A percentile compares a stretch with the other conserved stretches of the same genome.
phyloP scores from a whole-genome alignment of 345 rosid genomes.

The Brassica incana region DNA sequence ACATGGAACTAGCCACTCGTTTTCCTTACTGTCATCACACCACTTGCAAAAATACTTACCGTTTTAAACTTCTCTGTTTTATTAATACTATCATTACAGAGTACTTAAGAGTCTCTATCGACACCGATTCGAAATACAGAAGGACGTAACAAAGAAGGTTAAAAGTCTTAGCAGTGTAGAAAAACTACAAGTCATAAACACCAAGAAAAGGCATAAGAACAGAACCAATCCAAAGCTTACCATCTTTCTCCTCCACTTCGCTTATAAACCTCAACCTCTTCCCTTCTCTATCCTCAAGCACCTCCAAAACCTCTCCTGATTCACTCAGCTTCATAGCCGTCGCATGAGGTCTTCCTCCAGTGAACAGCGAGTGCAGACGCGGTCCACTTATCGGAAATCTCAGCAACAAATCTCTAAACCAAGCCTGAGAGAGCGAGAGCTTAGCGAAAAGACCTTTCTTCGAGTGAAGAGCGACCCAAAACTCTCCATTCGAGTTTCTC shows the following conservation, averaged over 20 bases:
- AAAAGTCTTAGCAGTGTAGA: not conserved
- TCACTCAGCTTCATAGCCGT: slow-evolving; percentile 59
- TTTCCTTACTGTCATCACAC: too few relatives aligned
- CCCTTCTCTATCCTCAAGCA: slow-evolving; percentile 56
- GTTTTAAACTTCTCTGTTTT: too few relatives aligned
- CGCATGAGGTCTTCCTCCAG: slow-evolving; percentile 63
- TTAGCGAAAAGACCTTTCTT: slow-evolving; percentile 54
- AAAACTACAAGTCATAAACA: slow-evolving; percentile 43
- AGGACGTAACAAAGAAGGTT: too few relatives aligned
- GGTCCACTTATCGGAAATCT: slow-evolving; percentile 47
- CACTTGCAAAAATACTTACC: too few relatives aligned
- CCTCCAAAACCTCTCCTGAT: slow-evolving; percentile 54
- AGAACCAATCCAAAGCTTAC: slow-evolving; percentile 70
- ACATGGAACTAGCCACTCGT: too few relatives aligned
- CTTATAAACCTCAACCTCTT: slow-evolving; percentile 59
- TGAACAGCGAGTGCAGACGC: slow-evolving; percentile 56
- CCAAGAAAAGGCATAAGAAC: slow-evolving; percentile 64
- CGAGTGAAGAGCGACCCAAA: slow-evolving; percentile 77
- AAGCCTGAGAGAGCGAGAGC: slow-evolving; percentile 42
- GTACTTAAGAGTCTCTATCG: too few relatives aligned
- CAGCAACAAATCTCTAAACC: slow-evolving; percentile 48
- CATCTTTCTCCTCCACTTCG: slow-evolving; percentile 73
- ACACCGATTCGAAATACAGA: too few relatives aligned
- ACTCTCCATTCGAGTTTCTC: slow-evolving; percentile 58
- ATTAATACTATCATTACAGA: too few relatives aligned